A percentile compares a stretch with the other conserved stretches of the same genome.
phyloP scores from a whole-genome alignment of 2,329 filamentous ascomycete species.

The Diaporthe sp. region DNA sequence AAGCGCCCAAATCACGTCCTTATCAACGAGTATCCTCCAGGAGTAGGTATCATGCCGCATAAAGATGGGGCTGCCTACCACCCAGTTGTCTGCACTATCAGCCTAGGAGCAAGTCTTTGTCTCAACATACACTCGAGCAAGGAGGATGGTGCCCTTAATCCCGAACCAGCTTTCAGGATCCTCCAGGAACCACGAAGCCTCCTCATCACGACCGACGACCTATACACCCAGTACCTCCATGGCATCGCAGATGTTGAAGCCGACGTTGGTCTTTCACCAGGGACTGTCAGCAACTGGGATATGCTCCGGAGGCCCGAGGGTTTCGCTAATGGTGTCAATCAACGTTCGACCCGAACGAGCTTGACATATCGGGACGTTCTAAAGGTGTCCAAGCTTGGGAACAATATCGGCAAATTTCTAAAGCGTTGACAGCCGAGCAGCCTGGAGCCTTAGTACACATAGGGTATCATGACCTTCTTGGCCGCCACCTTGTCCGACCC shows the following conservation, averaged over 20 bases:
- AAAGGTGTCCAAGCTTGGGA: constrained; percentile 80
- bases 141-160: constrained; percentile 69
- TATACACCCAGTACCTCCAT: constrained; percentile 80
- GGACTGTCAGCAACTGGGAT: constrained; percentile 79
- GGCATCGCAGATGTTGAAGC: constrained; percentile 76
- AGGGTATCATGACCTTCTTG: constrained; percentile 83
- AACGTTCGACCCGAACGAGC: constrained; percentile 74
- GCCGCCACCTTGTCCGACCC: constrained; percentile 71
- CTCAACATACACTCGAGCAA: constrained; percentile 80
- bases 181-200: constrained; percentile 88
- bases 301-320: constrained; percentile 66
- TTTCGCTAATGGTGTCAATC: constrained; percentile 65
- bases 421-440: constrained; percentile 53
- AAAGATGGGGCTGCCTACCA: constrained; percentile 93
- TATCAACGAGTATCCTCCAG: constrained; percentile 90
- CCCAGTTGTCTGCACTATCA: constrained; percentile 91
- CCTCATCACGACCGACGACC: constrained; percentile 75
- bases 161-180: constrained; percentile 67
- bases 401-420: constrained; percentile 69
- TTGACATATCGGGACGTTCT: constrained; percentile 89
- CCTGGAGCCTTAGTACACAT: constrained; percentile 66
- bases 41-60: constrained; percentile 96
- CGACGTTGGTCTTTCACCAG: constrained; percentile 73
- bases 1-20: constrained; percentile 87
- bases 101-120: constrained; percentile 81